Percentiles rank a stretch among this genome's conserved stretches.
These are phyloP conservation scores for Stellera chamaejasme DNA, from an alignment of 345 rosid genomes.

Conservation along the genomic window DNA sequence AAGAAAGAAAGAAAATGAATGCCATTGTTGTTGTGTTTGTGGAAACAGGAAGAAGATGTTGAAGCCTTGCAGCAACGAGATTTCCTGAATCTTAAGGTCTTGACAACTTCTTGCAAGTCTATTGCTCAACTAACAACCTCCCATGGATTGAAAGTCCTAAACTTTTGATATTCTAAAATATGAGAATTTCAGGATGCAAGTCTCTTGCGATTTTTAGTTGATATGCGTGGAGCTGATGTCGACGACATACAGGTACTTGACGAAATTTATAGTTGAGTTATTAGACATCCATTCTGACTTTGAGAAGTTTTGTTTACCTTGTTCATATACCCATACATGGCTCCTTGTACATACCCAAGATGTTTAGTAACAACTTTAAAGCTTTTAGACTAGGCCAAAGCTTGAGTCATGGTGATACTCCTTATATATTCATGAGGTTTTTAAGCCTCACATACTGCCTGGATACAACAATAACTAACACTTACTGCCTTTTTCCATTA, in stretches of 20 bases:
- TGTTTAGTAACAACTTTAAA: too few species aligned
- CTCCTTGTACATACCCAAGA: too few species aligned
- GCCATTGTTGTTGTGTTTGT: constrained; percentile 11
- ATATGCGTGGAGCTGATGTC: constrained; percentile 88
- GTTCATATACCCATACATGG: too few species aligned
- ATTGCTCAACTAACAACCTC: not conserved
- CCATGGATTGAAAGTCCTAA: not conserved
- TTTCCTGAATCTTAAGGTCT: constrained; percentile 72
- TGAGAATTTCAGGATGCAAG: constrained; percentile 73
- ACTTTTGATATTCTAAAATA: constrained; percentile 14
- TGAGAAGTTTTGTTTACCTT: too few species aligned
- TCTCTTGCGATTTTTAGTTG: constrained; percentile 83
- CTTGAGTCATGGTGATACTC: too few species aligned
- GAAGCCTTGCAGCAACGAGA: constrained; percentile 89
- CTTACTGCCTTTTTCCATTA: too few species aligned
- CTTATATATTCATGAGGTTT: too few species aligned
- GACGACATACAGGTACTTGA: constrained; percentile 65
- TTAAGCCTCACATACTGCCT: too few species aligned
- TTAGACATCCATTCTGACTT: too few species aligned
- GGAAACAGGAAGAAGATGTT: constrained; percentile 74
- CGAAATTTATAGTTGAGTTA: too few species aligned
- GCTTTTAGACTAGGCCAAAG: too few species aligned
- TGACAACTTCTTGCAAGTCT: constrained; percentile 5
- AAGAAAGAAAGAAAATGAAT: not conserved
- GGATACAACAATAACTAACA: too few species aligned